Conservation (phyloP, 176 grass and related monocot genomes). For the Bothriochloa decipiens region DNA sequence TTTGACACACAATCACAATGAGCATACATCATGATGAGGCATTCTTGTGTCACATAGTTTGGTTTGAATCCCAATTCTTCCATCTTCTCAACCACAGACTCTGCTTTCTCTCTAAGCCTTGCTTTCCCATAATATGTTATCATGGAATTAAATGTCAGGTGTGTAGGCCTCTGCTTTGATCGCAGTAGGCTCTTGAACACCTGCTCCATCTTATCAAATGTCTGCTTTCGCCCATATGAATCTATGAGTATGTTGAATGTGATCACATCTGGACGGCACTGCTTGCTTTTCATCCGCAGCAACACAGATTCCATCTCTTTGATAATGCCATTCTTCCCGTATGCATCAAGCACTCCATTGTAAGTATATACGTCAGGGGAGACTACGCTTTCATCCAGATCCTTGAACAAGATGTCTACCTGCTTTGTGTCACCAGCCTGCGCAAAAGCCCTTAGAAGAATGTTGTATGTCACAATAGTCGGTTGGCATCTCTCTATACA, state of each 20-base stretch:
- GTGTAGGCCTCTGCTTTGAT: conserved; percentile 82
- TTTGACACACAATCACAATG: conserved; percentile 72
- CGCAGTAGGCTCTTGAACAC: conserved; percentile 87
- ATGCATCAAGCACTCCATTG: conserved; percentile 83
- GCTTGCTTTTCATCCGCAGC: conserved; percentile 77
- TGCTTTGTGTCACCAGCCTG: conserved; percentile 73
- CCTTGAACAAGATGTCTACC: conserved; percentile 85
- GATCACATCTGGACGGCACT: conserved; percentile 85
- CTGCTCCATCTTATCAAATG: conserved; percentile 98
- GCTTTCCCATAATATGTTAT: conserved; percentile 98
- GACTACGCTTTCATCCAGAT: conserved; percentile 73
- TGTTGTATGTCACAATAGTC: conserved; percentile 90
- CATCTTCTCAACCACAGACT: conserved; percentile 74
- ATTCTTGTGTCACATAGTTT: conserved; percentile 82
- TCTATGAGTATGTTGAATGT: conserved; percentile 96
- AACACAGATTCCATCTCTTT: conserved; percentile 91
- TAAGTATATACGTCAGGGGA: conserved; percentile 82
- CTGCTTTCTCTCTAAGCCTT: conserved; percentile 78
- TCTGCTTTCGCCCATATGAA: conserved; percentile 80
- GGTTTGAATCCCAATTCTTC: conserved; percentile 79
- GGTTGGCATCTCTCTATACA: conserved; percentile 79
- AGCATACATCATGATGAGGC: conserved; percentile 74
- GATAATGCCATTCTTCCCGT: conserved; percentile 91
- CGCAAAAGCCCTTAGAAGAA: conserved; percentile 89
- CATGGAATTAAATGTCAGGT: conserved; percentile 94